A percentile compares a stretch with the other conserved stretches of the same genome.
Conservation (phyloP, 2,329 filamentous ascomycete genomes). For the Beauveria caledonica region DNA sequence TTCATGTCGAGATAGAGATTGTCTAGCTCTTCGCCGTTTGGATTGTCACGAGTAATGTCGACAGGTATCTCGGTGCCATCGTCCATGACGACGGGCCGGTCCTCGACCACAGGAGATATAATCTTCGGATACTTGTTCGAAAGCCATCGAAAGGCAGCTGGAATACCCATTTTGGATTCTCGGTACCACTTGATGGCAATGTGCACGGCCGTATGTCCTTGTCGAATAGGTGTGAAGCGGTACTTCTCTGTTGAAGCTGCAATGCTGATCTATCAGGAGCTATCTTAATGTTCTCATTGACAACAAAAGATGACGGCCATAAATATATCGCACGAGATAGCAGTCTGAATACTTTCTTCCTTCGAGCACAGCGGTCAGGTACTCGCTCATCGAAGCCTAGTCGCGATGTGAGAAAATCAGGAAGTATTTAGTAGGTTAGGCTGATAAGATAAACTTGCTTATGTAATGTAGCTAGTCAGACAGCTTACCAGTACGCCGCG, state of each 20-base stretch:
- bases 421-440: background rate
- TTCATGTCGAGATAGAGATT: conserved; percentile 99
- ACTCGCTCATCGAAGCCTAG: background rate
- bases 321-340: background rate
- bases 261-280: background rate
- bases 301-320: background rate
- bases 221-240: background rate
- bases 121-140: conserved; percentile 98
- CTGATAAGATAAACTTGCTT: conserved; percentile 9
- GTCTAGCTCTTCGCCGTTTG: conserved; percentile 96
- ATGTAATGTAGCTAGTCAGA: background rate
- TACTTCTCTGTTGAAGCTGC: background rate
- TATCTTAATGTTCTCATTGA: background rate
- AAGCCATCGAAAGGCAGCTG: conserved; percentile 91
- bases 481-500: no score
- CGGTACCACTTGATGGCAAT: background rate
- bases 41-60: conserved; percentile 76
- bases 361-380: background rate
- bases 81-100: conserved; percentile 66
- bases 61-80: conserved; percentile 80
- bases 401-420: background rate
- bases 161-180: conserved; percentile 70
- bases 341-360: background rate
- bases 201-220: background rate
- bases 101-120: conserved; percentile 83